These are phyloP conservation scores for Tetradesmus lagerheimii DNA, from an alignment of 139 green algal genomes.

Conservation along the genomic window DNA sequence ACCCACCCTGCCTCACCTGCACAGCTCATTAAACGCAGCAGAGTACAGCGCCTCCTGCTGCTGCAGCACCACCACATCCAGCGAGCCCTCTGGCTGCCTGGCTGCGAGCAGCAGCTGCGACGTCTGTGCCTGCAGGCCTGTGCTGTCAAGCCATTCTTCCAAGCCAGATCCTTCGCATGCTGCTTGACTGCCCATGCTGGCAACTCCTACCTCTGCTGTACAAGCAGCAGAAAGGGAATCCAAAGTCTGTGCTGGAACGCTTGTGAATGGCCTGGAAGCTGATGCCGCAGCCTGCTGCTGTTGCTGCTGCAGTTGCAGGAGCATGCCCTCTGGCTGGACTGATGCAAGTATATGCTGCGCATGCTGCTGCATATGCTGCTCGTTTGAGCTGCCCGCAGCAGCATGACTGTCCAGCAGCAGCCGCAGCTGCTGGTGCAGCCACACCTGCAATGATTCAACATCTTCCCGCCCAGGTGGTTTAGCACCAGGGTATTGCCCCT, in stretches of 20 bases:
- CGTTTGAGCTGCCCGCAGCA: not conserved
- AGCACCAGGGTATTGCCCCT: constrained; percentile 13
- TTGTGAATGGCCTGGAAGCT: too few relatives aligned
- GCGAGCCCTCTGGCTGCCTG: not conserved
- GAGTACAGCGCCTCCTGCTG: constrained; percentile 40
- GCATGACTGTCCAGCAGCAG: not conserved
- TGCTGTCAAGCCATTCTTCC: not conserved
- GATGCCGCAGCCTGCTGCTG: not conserved
- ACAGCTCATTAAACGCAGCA: constrained; percentile 39
- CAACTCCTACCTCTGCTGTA: not conserved
- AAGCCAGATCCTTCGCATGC: not conserved
- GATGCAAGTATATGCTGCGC: not conserved
- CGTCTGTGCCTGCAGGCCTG: not conserved
- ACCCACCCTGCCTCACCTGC: constrained; percentile 9
- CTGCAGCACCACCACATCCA: constrained; percentile 21
- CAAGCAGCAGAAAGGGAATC: too few relatives aligned
- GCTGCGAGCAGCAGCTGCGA: constrained; percentile 16
- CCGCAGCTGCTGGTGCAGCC: constrained; percentile 36
- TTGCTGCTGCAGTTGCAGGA: not conserved
- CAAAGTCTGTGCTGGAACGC: too few relatives aligned
- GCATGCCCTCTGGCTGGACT: not conserved
- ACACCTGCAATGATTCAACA: not conserved
- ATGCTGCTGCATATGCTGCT: constrained; percentile 18
- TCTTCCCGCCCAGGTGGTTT: constrained; percentile 38
- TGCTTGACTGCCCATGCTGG: not conserved